Evolutionary conservation across 2,329 filamentous ascomycete genomes (phyloP), one percentile per base, ranked within the genome.

Genomic region (Beauveria asiatica): DNA sequence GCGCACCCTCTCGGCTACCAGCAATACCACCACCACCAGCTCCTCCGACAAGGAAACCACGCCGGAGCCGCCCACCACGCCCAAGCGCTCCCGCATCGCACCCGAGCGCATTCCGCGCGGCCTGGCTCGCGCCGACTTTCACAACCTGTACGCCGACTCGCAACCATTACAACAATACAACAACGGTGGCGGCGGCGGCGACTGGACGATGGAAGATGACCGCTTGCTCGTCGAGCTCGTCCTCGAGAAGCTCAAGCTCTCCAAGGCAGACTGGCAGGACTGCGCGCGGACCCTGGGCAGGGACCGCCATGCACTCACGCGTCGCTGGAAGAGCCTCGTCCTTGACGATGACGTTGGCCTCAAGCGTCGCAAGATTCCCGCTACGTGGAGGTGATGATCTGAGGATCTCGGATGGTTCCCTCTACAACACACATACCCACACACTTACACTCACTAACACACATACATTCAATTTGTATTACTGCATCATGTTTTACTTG

Each of bases 151-250:
- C 64, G 46, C 25, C 23, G 37, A 27, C 10, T 17, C 16, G 13
- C 13, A 13, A 21, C 13, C 19, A 21, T 16, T 4, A 21, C 25
- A 63, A 69, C 60, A 69, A 62, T 50, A 69, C 17, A 25, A 67
- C n/a, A 67, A 65, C 59, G 66, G 67, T 57, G 67, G 61, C 42
- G 65, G 75, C 59, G 74, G 76, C 37, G 17, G 13, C 61, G 72
- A 73, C 44, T 88, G 85, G 85, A 84, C 78, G 62, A 75, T 76
- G 2, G 84, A 87, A 64, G 84, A 88, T 63, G 85, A 88, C 69
- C 77, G 83, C 61, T 76, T 86, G 61, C 75, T 88, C 2, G 82
- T 88, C n/a, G 84, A 87, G 71, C 77, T 88, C 19, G 83, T 88
- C 44, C 75, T 88, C 6, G 83, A 86, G 69, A 87, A 87, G 74